Evolutionary conservation across 257 asterid species (phyloP).

Genomic region (Eucommia ulmoides): DNA sequence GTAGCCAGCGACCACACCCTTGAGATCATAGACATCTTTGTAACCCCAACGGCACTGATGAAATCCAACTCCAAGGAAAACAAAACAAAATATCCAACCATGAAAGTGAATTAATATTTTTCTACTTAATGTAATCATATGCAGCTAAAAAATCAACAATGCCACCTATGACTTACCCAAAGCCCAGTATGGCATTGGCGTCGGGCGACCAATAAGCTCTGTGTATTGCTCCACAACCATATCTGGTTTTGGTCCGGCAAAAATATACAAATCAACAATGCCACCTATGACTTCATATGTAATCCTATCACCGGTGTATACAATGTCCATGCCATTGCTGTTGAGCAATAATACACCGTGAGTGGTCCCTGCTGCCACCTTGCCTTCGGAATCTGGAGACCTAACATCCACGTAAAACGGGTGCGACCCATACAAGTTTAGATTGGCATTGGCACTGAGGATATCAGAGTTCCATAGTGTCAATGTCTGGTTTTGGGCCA

Average conservation of each 20-base stretch:
- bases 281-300: slow-evolving; percentile 84
- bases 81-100: background rate
- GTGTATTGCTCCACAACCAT: slow-evolving; percentile 76
- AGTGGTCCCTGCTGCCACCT: slow-evolving; percentile 21
- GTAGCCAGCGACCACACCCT: slow-evolving; percentile 62
- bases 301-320: slow-evolving; percentile 54
- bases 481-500: slow-evolving; percentile 45
- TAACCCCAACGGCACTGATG: slow-evolving; percentile 89
- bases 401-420: slow-evolving; percentile 54
- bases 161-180: slow-evolving; percentile 34
- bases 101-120: no score
- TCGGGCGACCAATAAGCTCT: slow-evolving; percentile 75
- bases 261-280: slow-evolving; percentile 59
- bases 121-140: no score
- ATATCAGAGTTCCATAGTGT: slow-evolving; percentile 84
- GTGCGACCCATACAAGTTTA: slow-evolving; percentile 78
- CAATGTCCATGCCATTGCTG: slow-evolving; percentile 84
- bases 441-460: slow-evolving; percentile 34
- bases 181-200: slow-evolving; percentile 93
- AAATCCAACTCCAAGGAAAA: slow-evolving; percentile 36
- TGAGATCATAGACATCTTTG: slow-evolving; percentile 47
- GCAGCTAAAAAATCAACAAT: no score
- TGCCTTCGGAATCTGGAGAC: slow-evolving; percentile 1
- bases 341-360: slow-evolving; percentile 75
- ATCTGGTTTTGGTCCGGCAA: slow-evolving; percentile 70